phyloP scores from a whole-genome alignment of 768 basidiomycete genomes.

The Lentinula edodes region DNA sequence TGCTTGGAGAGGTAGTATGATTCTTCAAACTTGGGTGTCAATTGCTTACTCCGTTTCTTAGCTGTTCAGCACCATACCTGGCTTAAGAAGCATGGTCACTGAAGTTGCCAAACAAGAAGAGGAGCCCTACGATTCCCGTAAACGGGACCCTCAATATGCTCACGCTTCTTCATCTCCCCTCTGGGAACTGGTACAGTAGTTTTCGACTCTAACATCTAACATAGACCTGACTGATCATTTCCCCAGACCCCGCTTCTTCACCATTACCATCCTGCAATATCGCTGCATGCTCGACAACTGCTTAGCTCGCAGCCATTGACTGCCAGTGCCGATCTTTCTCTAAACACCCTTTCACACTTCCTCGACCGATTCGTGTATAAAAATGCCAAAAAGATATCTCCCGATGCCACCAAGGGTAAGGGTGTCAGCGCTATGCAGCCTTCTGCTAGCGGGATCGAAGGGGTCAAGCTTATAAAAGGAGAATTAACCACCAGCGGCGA shows the following conservation, averaged over 20 bases:
- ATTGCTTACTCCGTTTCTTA: constrained; percentile 8
- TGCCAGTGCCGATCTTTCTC: constrained; percentile 80
- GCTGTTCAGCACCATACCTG: constrained; percentile 39
- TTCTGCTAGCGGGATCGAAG: constrained; percentile 59
- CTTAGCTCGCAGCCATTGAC: constrained; percentile 69
- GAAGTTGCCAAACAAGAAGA: constrained; percentile 16
- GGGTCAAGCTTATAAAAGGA: constrained; percentile 68
- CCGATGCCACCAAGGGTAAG: constrained; percentile 39
- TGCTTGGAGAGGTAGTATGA: constrained; percentile 73
- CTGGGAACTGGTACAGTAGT: constrained; percentile 78
- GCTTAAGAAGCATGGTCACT: constrained; percentile 35
- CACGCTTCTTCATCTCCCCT: constrained; percentile 74
- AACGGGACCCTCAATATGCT: constrained; percentile 86
- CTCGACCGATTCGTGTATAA: constrained; percentile 96
- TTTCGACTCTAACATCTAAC: not conserved
- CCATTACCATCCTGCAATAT: constrained; percentile 89
- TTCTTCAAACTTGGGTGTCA: not conserved
- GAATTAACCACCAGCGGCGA: constrained; percentile 35
- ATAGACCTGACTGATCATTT: not conserved
- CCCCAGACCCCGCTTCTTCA: constrained; percentile 66
- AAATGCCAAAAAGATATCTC: constrained; percentile 74
- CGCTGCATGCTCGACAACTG: constrained; percentile 82
- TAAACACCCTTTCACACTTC: constrained; percentile 93
- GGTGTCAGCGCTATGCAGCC: constrained; percentile 97
- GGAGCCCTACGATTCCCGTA: constrained; percentile 73